These are phyloP conservation scores for Debaryomyces tyrocola DNA, from an alignment of 805 yeast species.

Conservation along the genomic window DNA sequence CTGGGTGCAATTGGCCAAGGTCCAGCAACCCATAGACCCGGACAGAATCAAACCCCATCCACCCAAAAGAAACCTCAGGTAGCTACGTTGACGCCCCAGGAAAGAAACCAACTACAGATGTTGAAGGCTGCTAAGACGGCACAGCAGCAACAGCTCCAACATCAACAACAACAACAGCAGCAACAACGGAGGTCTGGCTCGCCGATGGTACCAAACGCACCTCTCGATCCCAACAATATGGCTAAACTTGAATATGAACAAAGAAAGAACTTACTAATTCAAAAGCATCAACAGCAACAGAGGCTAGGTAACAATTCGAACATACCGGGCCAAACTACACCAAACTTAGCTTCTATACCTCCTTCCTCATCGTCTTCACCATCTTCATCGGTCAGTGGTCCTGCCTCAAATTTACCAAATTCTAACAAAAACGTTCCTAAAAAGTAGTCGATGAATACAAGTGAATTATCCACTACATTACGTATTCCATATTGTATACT, in stretches of 20 bases:
- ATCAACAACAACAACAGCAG: slow-evolving; percentile 15
- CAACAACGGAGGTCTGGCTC: slow-evolving; percentile 13
- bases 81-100: slow-evolving; percentile 45
- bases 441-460: no score
- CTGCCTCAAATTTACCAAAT: not conserved
- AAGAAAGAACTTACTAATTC: slow-evolving; percentile 34
- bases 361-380: slow-evolving; percentile 1
- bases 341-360: not conserved
- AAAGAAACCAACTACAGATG: slow-evolving; percentile 41
- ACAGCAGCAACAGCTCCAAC: slow-evolving; percentile 25
- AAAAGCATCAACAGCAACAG: slow-evolving; percentile 29
- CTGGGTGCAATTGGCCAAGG: slow-evolving; percentile 1
- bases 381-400: not conserved
- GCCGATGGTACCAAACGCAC: slow-evolving; percentile 8
- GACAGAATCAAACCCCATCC: slow-evolving; percentile 3
- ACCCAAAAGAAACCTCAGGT: slow-evolving; percentile 24
- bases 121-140: slow-evolving; percentile 36
- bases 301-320: slow-evolving; percentile 2
- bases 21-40: slow-evolving; percentile 1
- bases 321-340: not conserved
- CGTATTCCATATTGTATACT: no score
- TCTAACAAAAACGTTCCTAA: no score
- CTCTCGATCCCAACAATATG: slow-evolving; percentile 22
- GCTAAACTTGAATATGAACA: slow-evolving; percentile 37
- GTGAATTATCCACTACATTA: no score